These are phyloP conservation scores for Adansonia rubrostipa DNA, from an alignment of 441 rosid species.

Conservation along the genomic window DNA sequence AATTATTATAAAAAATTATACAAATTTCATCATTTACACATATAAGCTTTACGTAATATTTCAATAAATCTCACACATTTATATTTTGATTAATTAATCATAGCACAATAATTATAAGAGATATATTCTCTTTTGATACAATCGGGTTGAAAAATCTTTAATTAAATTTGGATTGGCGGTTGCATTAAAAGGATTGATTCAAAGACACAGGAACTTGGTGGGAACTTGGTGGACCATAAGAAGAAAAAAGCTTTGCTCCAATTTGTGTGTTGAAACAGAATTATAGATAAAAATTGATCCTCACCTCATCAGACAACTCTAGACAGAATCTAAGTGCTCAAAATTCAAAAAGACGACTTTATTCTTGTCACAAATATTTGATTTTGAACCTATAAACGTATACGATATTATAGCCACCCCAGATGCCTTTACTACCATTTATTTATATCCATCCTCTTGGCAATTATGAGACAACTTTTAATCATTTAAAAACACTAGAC, in stretches of 20 bases:
- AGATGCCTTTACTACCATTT: not conserved
- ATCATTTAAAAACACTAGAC: not conserved
- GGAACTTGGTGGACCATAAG: too few relatives aligned
- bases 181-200: too few relatives aligned
- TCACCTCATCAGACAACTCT: not conserved
- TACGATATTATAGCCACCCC: not conserved
- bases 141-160: too few relatives aligned
- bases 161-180: too few relatives aligned
- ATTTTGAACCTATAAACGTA: not conserved
- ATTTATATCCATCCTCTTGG: not conserved
- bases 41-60: too few relatives aligned
- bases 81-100: too few relatives aligned
- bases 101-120: too few relatives aligned
- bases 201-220: too few relatives aligned
- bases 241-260: not conserved
- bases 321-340: conserved; percentile 10
- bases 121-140: too few relatives aligned
- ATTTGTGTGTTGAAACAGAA: not conserved
- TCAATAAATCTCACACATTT: too few relatives aligned
- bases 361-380: not conserved
- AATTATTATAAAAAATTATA: too few relatives aligned
- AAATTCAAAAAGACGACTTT: conserved; percentile 6
- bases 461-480: not conserved
- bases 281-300: not conserved
- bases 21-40: too few relatives aligned